Base-by-base conservation (phyloP, 2,329 filamentous ascomycete genomes). In the Fusarium metavorans region DNA sequence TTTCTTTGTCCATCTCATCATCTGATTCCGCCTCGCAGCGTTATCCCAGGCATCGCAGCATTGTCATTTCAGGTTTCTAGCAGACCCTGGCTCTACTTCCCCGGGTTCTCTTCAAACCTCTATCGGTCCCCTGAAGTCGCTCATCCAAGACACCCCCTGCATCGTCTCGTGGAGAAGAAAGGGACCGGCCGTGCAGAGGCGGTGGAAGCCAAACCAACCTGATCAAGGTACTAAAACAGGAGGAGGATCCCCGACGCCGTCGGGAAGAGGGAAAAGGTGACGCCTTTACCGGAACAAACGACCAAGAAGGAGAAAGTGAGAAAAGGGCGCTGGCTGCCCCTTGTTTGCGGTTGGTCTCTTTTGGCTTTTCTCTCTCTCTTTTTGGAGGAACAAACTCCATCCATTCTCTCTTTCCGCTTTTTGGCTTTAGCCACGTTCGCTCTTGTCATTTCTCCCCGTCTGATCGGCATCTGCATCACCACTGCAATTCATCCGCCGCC, bases 71-170 rank as follows among this genome's bases (percentile, higher is more conserved):
- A 35, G 34, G 54, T 39, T 58, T 58, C 32, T 50, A 27, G 16
- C 45, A 50, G 25, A 30, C 54, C 54, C 54, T 37, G 54, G 34
- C 20, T 37, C 54, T 37, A 54, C 60, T 77, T 76, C 74, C 74
- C 74, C 70, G 43, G 70, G 70, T 71, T 75, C 57, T 60, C 68
- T 32, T 68, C 43, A 48, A 48, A 48, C 43, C 43, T 48, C 43
- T 16, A 48, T 48, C 67, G 63, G 65, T 43, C 37, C 43, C 66
- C 64, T 52, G 48, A 13, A 52, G 39, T 8, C 34, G 34, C 20
- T 25, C 43, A 18, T 65, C 70, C 64, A 62, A 67, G 45, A 52
- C 58, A 71, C 68, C 71, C 76, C 76, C 76, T 78, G 72, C 68
- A 57, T 71, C 63, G 67, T 77, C 76, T 75, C 68, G 65, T 60